Percentiles rank a stretch among this genome's conserved stretches.
Evolutionary conservation across 306 rosid species (phyloP).

Genomic region (Arachis stenosperma): DNA sequence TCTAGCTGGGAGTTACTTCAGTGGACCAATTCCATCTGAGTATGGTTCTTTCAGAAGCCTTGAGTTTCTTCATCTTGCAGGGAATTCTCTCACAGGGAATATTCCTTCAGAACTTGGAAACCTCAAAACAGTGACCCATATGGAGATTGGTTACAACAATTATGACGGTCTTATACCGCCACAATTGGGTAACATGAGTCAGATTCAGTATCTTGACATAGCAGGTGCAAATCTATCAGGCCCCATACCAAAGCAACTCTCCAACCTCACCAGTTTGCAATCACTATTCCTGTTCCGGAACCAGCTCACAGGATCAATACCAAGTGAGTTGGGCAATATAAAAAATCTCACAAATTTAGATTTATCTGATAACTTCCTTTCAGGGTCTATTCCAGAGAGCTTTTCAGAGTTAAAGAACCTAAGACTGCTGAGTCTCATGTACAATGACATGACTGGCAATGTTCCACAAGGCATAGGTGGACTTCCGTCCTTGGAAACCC

Average conservation of each 20-base stretch:
- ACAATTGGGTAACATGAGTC: slow-evolving; percentile 77
- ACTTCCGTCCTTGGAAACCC: slow-evolving; percentile 86
- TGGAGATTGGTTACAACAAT: slow-evolving; percentile 89
- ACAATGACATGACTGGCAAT: slow-evolving; percentile 78
- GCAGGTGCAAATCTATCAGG: slow-evolving; percentile 88
- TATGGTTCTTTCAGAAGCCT: slow-evolving; percentile 79
- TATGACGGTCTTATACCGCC: slow-evolving; percentile 71
- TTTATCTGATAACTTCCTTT: slow-evolving; percentile 81
- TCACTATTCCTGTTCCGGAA: slow-evolving; percentile 84
- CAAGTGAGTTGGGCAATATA: slow-evolving; percentile 67
- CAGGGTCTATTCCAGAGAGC: slow-evolving; percentile 82
- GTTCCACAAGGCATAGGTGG: slow-evolving; percentile 73
- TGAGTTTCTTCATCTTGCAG: slow-evolving; percentile 86
- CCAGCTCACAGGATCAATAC: slow-evolving; percentile 69
- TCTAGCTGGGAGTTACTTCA: slow-evolving; percentile 90
- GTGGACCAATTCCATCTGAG: slow-evolving; percentile 79
- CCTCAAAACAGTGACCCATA: slow-evolving; percentile 80
- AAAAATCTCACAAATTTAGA: slow-evolving; percentile 60
- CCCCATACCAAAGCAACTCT: slow-evolving; percentile 64
- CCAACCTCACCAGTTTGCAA: slow-evolving; percentile 72
- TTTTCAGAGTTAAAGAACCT: slow-evolving; percentile 70
- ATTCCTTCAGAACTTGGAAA: slow-evolving; percentile 81
- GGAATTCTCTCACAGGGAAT: slow-evolving; percentile 72
- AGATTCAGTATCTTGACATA: slow-evolving; percentile 84
- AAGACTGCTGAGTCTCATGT: slow-evolving; percentile 76